These are phyloP conservation scores for Fusarium sp. DNA, from an alignment of 2,329 filamentous ascomycete genomes.

Conservation along the genomic window DNA sequence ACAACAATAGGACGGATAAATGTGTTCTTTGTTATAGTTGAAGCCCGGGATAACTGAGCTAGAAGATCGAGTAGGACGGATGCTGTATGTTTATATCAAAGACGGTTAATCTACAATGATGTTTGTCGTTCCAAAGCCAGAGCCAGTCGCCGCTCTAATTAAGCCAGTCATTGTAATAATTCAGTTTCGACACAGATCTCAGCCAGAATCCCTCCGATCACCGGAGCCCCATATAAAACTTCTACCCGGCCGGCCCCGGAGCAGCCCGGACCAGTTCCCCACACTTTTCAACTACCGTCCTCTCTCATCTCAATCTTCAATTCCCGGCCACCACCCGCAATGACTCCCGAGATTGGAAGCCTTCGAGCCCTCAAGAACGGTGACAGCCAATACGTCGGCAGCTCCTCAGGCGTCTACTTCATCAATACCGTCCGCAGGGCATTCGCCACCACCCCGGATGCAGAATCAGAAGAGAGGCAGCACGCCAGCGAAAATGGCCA, in stretches of 20 bases:
- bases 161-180: not conserved
- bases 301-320: not conserved
- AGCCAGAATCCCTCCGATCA: not conserved
- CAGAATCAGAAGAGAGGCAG: not conserved
- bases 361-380: conserved; percentile 14
- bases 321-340: not conserved
- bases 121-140: not conserved
- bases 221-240: not conserved
- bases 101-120: not conserved
- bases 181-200: not conserved
- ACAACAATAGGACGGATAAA: too few relatives aligned
- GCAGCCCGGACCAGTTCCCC: not conserved
- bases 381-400: conserved; percentile 60
- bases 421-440: conserved; percentile 61
- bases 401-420: conserved; percentile 61
- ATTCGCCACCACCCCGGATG: conserved; percentile 50
- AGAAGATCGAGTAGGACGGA: not conserved
- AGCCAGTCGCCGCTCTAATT: not conserved
- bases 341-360: conserved; percentile 15
- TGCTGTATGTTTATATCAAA: not conserved
- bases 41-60: too few relatives aligned
- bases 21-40: too few relatives aligned
- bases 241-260: not conserved
- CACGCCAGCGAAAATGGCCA: conserved; percentile 11
- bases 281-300: not conserved